These are phyloP conservation scores for Tetramitus jugosus DNA, from an alignment of 208 protist species.

Conservation along the genomic window DNA sequence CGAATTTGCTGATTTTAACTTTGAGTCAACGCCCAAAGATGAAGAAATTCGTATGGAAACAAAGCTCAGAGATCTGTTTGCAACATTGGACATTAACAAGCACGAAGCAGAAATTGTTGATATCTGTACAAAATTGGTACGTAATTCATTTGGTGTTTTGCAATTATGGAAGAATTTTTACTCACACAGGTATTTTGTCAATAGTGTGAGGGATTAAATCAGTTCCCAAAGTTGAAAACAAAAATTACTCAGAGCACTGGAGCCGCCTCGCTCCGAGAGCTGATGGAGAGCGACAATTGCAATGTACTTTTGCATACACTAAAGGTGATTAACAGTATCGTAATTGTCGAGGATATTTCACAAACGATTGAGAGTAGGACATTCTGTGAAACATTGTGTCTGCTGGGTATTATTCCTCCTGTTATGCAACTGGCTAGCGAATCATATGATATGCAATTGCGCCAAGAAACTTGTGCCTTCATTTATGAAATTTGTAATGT, in stretches of 20 bases:
- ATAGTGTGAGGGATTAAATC: background rate
- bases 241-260: slow-evolving; percentile 40
- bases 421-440: slow-evolving; percentile 44
- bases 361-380: slow-evolving; percentile 37
- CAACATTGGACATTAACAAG: background rate
- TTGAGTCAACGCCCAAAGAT: background rate
- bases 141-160: no score
- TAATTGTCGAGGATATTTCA: slow-evolving; percentile 38
- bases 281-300: slow-evolving; percentile 25
- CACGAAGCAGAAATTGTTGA: background rate
- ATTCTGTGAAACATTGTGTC: slow-evolving; percentile 55
- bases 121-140: background rate
- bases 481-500: slow-evolving; percentile 45
- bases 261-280: slow-evolving; percentile 53
- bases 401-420: slow-evolving; percentile 53
- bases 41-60: background rate
- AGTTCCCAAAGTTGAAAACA: background rate
- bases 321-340: slow-evolving; percentile 29
- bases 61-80: background rate
- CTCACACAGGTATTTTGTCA: no score
- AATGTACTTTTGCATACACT: slow-evolving; percentile 25
- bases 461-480: slow-evolving; percentile 46
- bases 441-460: slow-evolving; percentile 33
- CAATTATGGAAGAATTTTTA: no score
- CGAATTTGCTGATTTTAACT: no score